Evolutionary conservation across 345 rosid species (phyloP), one percentile per base, ranked within the genome.

Genomic region (Salix suchowensis): DNA sequence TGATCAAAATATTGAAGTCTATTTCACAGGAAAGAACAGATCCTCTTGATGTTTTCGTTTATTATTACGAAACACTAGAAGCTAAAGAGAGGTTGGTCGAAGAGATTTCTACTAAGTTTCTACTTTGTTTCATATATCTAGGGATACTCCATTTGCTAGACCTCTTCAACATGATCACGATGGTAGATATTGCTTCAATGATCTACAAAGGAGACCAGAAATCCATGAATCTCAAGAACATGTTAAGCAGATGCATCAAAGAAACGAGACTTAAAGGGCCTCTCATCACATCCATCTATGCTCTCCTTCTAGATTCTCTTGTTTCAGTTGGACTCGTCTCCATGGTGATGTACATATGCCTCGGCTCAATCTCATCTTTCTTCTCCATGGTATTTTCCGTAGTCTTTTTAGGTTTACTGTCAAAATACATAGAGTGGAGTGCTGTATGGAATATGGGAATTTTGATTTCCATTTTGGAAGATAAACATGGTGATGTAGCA

Each of bases 381-480:
- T 65, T 46, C 2, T 24, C 14, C 18, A 18, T 72, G 40, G 1
- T 24, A 6, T 64, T 44, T 42, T 50, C 15, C 40, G 16, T 52
- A 19, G 0, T 68, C 21, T 80, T 75, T 58, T 0, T 72, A 12
- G 80, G 3, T 52, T 24, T 77, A 23, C 42, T 82, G 1, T 5
- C 32, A 1, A 82, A 78, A 72, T 76, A 77, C 19, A 71, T 76
- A n/a, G 81, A 87, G 68, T 85, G 88, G 86, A 81, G 86, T 52
- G 85, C 76, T 7, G 19, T 83, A 18, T 87, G 88, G 88, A 76
- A 85, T 68, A 69, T 40, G 77, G 80, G 85, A 26, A 21, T 82
- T 12, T 78, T 80, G 72, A 77, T 85, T 11, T 82, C 84, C 2
- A 60, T 84, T 58, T 24, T 85, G 74, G 86, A 87, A 68, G 82